Base-by-base conservation (phyloP, 495 filamentous ascomycete genomes). In the Neurospora pannonica region DNA sequence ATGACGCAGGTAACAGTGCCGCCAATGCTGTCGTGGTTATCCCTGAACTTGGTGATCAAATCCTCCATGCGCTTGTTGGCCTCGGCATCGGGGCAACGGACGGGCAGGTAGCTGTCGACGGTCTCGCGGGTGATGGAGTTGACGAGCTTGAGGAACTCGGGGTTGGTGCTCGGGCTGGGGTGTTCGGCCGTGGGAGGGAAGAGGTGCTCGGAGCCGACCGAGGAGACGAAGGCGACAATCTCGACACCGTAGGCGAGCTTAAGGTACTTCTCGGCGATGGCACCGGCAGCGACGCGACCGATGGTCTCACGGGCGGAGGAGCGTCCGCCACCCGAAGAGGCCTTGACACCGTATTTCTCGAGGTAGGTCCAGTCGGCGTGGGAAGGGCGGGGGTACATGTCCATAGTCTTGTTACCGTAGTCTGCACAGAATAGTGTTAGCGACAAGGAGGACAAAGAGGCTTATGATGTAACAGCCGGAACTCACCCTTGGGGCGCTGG, bases 361-460 rank as follows among this genome's bases (percentile, higher is more conserved):
- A 97, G 88, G 82, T 98, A 98, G 76, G 96, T 99, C 87, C 91
- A 97, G 81, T 99, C 96, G 71, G 96, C 96, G 83, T 99, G 96
- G 81, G 91, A 94, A 11, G 96, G 96, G 40, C 96, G 88, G 13
- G 96, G 96, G 87, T 92, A 97, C 54, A 89, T 82, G 82, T 98
- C 94, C 90, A 98, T 99, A 54, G 95, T 98, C 78, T 90, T 90
- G 79, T 90, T 89, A 11, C 92, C 92, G 81, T 99, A 99, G 86
- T 99, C 96, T 80, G 74, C 31, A 31, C 13, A 11, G 34, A n/a
- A n/a, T 10, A 17, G 71, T 1, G 37, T 75, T 42, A 74, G 75
- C 38, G 34, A 15, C 38, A 24, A 36, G 17, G 6, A 5, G 5
- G 37, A 37, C 10, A n/a, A 24, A 24, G 72, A 54, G 43, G 6